Conservation (phyloP, 257 asterid genomes). For the Verbascum thapsus region DNA sequence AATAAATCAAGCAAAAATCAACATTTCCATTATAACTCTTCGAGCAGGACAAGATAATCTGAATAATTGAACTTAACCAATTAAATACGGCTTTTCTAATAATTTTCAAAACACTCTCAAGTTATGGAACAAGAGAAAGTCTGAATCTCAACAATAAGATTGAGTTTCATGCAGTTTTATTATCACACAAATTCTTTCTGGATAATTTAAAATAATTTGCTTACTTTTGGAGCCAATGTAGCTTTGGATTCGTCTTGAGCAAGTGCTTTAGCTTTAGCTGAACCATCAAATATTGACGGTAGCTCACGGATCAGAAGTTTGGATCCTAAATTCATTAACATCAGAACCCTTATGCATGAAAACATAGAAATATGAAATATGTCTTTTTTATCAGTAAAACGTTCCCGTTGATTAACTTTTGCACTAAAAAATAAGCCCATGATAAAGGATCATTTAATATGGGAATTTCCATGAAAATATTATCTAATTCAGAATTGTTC, state of each 20-base stretch:
- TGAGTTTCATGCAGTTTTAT: neutral
- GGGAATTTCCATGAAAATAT: neutral
- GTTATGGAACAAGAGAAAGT: too few species aligned
- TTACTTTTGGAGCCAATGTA: slow-evolving; percentile 90
- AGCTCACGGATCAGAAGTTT: slow-evolving; percentile 81
- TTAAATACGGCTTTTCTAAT: too few species aligned
- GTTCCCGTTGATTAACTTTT: slow-evolving; percentile 3
- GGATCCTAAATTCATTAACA: slow-evolving; percentile 58
- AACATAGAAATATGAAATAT: too few species aligned
- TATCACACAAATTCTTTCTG: neutral
- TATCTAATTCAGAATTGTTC: neutral
- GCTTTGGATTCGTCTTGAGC: slow-evolving; percentile 79
- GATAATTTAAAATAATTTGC: slow-evolving; percentile 1
- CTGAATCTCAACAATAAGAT: too few species aligned
- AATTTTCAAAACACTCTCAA: too few species aligned
- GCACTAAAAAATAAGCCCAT: slow-evolving; percentile 1
- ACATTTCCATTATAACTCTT: too few species aligned
- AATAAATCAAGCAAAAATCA: slow-evolving; percentile 14
- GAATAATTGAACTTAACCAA: too few species aligned
- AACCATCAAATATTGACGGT: slow-evolving; percentile 82
- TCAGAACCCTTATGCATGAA: slow-evolving; percentile 14
- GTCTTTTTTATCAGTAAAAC: too few species aligned
- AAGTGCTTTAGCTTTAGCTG: slow-evolving; percentile 72
- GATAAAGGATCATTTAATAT: neutral
- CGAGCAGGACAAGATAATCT: too few species aligned